A percentile compares a stretch with the other conserved stretches of the same genome.
Evolutionary conservation across 2,329 filamentous ascomycete species (phyloP).

Genomic region (Phoma sp.): DNA sequence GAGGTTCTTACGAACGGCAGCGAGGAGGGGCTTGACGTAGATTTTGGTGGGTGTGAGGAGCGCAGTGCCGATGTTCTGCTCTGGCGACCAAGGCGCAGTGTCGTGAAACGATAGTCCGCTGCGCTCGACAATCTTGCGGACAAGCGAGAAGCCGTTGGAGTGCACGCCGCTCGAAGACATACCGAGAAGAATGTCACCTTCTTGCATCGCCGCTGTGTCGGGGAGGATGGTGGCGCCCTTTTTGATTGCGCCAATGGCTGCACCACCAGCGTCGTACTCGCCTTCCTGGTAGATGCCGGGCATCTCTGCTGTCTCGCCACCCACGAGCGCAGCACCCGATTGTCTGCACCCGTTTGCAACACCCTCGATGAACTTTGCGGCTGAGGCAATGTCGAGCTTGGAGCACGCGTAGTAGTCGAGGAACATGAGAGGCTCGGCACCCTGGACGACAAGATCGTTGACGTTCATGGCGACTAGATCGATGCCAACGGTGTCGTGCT

Average conservation of each 20-base stretch:
- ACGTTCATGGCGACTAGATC: conserved; percentile 99
- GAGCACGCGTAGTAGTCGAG: conserved; percentile 98
- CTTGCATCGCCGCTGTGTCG: conserved; percentile 73
- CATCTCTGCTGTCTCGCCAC: conserved; percentile 98
- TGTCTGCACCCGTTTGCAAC: conserved; percentile 87
- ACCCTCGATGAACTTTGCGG: conserved; percentile 86
- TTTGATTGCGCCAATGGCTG: conserved; percentile 83
- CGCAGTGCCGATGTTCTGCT: conserved; percentile 71
- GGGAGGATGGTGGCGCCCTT: conserved; percentile 73
- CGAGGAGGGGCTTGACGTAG: conserved; percentile 84
- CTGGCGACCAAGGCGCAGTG: conserved; percentile 75
- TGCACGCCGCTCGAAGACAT: conserved; percentile 86
- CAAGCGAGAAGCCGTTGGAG: conserved; percentile 97
- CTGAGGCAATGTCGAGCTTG: conserved; percentile 77
- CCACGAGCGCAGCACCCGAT: conserved; percentile 88
- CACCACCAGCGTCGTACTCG: conserved; percentile 92
- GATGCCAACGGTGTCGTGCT: conserved; percentile 94
- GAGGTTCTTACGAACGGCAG: conserved; percentile 64
- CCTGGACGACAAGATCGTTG: conserved; percentile 95
- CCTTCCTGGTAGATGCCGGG: conserved; percentile 88
- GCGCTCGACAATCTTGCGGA: conserved; percentile 82
- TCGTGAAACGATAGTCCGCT: conserved; percentile 75
- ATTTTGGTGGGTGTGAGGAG: conserved; percentile 91
- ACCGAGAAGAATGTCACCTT: conserved; percentile 85
- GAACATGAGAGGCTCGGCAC: conserved; percentile 93